Evolutionary conservation across 2,329 filamentous ascomycete genomes (phyloP).

Genomic region (Paecilomyces variotii): DNA sequence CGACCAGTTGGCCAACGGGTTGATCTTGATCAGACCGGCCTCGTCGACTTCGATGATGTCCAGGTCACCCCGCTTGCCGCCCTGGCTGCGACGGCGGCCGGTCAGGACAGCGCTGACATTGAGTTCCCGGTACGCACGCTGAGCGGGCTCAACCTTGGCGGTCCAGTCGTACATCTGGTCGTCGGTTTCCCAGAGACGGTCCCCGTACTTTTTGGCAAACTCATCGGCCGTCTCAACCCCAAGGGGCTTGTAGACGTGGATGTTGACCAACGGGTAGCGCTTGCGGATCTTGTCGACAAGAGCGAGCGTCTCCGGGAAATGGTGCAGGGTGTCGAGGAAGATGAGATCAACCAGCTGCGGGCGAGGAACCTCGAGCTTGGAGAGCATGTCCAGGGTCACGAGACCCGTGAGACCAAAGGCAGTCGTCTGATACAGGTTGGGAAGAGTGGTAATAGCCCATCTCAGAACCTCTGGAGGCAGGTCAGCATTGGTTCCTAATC

Average conservation of each 20-base stretch:
- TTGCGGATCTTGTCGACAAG: constrained; percentile 66
- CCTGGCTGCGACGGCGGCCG: constrained; percentile 83
- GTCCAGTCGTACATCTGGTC: constrained; percentile 92
- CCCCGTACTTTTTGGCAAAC: constrained; percentile 75
- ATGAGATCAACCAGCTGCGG: constrained; percentile 47
- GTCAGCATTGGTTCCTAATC: constrained; percentile 7
- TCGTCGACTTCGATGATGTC: constrained; percentile 92
- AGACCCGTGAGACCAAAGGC: constrained; percentile 76
- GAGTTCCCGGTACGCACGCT: constrained; percentile 81
- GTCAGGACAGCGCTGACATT: constrained; percentile 86
- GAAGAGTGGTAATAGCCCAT: constrained; percentile 87
- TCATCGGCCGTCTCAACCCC: constrained; percentile 64
- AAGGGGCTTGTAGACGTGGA: constrained; percentile 86
- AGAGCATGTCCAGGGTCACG: constrained; percentile 66
- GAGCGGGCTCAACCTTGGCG: constrained; percentile 93
- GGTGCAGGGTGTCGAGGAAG: constrained; percentile 78
- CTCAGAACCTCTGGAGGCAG: constrained; percentile 62
- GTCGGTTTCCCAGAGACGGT: constrained; percentile 74
- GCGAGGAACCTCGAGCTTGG: constrained; percentile 41
- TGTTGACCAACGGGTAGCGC: constrained; percentile 67
- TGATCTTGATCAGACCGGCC: constrained; percentile 89
- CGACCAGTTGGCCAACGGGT: constrained; percentile 88
- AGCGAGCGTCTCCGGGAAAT: constrained; percentile 69
- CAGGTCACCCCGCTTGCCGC: constrained; percentile 81
- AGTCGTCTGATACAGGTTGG: constrained; percentile 79